These are phyloP conservation scores for Capsicum baccatum DNA, from an alignment of 257 asterid species.

Conservation along the genomic window DNA sequence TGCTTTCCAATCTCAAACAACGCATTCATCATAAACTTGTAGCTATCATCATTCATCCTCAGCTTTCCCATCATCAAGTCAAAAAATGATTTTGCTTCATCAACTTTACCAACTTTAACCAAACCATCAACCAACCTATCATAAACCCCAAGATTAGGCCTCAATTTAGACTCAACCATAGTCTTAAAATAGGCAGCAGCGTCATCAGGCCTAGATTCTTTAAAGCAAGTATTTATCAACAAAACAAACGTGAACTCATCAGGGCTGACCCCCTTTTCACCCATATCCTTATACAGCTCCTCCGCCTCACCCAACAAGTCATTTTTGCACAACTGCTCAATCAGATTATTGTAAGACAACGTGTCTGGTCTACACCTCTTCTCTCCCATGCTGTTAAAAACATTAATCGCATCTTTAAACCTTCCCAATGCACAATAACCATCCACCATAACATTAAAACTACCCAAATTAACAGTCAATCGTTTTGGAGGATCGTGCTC, in stretches of 20 bases:
- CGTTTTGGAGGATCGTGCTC: conserved; percentile 82
- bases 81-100: conserved; percentile 80
- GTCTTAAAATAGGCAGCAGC: conserved; percentile 75
- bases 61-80: conserved; percentile 84
- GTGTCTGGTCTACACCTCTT: conserved; percentile 83
- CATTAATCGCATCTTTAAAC: conserved; percentile 68
- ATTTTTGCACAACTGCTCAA: conserved; percentile 80
- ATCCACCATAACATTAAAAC: conserved; percentile 79
- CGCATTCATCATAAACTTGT: conserved; percentile 72
- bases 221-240: conserved; percentile 86
- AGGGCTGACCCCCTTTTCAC: conserved; percentile 63
- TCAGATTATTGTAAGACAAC: conserved; percentile 72
- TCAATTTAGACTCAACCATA: conserved; percentile 83
- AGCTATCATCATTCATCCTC: conserved; percentile 82
- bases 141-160: conserved; percentile 81
- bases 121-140: conserved; percentile 71
- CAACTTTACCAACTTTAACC: conserved; percentile 80
- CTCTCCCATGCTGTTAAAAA: conserved; percentile 78
- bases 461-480: conserved; percentile 81
- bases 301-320: conserved; percentile 71
- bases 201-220: conserved; percentile 73
- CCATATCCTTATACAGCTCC: conserved; percentile 78
- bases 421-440: conserved; percentile 76
- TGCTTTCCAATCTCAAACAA: conserved; percentile 68
- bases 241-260: conserved; percentile 84